These are phyloP conservation scores for Starmera pachycereana DNA, from an alignment of 805 yeast genomes.

Conservation along the genomic window DNA sequence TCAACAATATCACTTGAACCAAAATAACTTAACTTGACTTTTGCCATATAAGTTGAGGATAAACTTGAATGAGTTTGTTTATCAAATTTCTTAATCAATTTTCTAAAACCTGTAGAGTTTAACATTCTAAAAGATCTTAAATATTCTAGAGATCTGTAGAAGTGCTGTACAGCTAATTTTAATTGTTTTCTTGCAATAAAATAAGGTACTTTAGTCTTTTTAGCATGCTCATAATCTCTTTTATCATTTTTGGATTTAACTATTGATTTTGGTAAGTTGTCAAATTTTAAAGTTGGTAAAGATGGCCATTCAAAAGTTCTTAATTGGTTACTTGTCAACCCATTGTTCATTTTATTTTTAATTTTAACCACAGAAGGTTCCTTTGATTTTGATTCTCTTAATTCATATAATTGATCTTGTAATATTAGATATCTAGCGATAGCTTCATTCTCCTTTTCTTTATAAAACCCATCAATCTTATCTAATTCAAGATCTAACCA, in stretches of 20 bases:
- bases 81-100: conserved; percentile 84
- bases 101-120: conserved; percentile 83
- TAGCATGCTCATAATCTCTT: conserved; percentile 37
- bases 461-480: conserved; percentile 54
- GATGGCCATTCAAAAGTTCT: conserved; percentile 32
- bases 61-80: conserved; percentile 45
- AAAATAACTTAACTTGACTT: conserved; percentile 48
- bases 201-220: conserved; percentile 40
- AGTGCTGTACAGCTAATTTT: conserved; percentile 60
- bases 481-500: conserved; percentile 59
- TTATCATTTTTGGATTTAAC: conserved; percentile 20
- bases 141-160: conserved; percentile 62
- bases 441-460: conserved; percentile 48
- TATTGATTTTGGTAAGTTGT: conserved; percentile 14
- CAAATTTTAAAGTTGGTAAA: conserved; percentile 28
- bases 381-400: conserved; percentile 39
- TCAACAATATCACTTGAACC: conserved; percentile 59
- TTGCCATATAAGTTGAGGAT: conserved; percentile 41
- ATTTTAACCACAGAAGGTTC: not conserved
- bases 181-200: conserved; percentile 56
- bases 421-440: conserved; percentile 48
- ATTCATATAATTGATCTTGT: conserved; percentile 59
- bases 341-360: conserved; percentile 5
- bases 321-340: conserved; percentile 11
- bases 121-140: conserved; percentile 60